These are phyloP conservation scores for Kwoniella sp. DNA, from an alignment of 768 basidiomycete genomes.

Conservation along the genomic window DNA sequence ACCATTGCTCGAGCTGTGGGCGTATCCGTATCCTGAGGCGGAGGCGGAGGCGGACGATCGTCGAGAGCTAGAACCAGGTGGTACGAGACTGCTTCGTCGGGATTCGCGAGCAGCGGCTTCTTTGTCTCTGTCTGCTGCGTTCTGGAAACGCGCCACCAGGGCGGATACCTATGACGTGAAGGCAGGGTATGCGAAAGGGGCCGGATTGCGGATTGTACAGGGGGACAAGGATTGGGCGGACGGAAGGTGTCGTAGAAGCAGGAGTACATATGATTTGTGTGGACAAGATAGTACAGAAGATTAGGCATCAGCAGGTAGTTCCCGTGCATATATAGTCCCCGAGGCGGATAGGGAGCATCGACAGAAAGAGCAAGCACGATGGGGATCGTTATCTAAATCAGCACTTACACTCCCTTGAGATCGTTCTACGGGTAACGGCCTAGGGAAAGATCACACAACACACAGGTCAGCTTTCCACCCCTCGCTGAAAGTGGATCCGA, in stretches of 20 bases:
- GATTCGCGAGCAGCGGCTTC: conserved; percentile 26
- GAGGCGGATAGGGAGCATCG: too few species aligned
- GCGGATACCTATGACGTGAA: conserved; percentile 35
- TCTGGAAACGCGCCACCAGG: conserved; percentile 47
- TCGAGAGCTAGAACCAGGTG: conserved; percentile 1
- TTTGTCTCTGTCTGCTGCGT: conserved; percentile 40
- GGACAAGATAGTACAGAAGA: too few species aligned
- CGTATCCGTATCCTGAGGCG: not conserved
- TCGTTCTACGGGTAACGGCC: conserved; percentile 46
- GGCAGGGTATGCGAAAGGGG: too few species aligned
- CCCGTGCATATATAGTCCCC: too few species aligned
- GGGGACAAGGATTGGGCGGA: not conserved
- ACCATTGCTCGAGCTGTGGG: not conserved
- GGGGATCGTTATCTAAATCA: not conserved
- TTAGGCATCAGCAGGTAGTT: too few species aligned
- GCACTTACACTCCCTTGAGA: conserved; percentile 45
- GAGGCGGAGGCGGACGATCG: conserved; percentile 12
- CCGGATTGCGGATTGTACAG: too few species aligned
- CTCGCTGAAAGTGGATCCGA: too few species aligned
- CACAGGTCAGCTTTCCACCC: not conserved
- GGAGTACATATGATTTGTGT: too few species aligned
- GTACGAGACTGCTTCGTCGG: conserved; percentile 9
- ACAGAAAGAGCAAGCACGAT: too few species aligned
- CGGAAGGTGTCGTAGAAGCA: too few species aligned
- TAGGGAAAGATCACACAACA: not conserved